These are phyloP conservation scores for Leccinellum luteum DNA, from an alignment of 768 basidiomycete species.

Conservation along the genomic window DNA sequence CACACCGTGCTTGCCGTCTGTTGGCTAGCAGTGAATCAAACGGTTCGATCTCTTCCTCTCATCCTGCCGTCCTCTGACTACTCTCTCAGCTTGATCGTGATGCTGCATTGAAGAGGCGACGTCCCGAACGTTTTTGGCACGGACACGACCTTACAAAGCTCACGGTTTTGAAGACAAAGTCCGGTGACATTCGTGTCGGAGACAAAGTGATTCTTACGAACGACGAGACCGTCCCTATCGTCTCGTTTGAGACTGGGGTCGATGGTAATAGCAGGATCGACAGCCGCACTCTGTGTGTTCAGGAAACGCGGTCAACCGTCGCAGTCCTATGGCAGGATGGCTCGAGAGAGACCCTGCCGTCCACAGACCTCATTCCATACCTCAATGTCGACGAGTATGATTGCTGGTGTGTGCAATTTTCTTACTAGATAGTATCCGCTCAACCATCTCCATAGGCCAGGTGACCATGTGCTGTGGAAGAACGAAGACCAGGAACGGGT, in stretches of 20 bases:
- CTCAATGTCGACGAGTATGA: constrained; percentile 89
- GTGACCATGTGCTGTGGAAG: constrained; percentile 86
- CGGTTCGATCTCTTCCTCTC: constrained; percentile 41
- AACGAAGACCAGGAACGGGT: constrained; percentile 63
- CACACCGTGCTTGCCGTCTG: constrained; percentile 78
- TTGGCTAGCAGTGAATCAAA: constrained; percentile 89
- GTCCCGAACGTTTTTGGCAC: constrained; percentile 77
- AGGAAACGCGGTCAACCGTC: constrained; percentile 66
- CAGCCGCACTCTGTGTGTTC: constrained; percentile 60
- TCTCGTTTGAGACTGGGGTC: constrained; percentile 56
- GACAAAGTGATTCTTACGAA: constrained; percentile 67
- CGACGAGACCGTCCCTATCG: constrained; percentile 44
- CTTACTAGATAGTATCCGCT: neutral
- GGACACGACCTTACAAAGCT: constrained; percentile 63
- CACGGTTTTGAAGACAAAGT: constrained; percentile 56
- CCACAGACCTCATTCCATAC: constrained; percentile 75
- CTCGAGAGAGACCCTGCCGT: constrained; percentile 53
- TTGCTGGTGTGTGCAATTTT: constrained; percentile 59
- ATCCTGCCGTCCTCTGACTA: constrained; percentile 2
- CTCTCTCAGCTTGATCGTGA: constrained; percentile 53
- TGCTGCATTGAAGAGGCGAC: constrained; percentile 52
- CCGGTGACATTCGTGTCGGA: constrained; percentile 70
- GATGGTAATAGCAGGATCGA: constrained; percentile 46
- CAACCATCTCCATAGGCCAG: constrained; percentile 59
- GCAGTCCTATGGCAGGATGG: constrained; percentile 90